These are phyloP conservation scores for Aspergillus eucalypticola DNA, from an alignment of 2,329 filamentous ascomycete species.

Conservation along the genomic window DNA sequence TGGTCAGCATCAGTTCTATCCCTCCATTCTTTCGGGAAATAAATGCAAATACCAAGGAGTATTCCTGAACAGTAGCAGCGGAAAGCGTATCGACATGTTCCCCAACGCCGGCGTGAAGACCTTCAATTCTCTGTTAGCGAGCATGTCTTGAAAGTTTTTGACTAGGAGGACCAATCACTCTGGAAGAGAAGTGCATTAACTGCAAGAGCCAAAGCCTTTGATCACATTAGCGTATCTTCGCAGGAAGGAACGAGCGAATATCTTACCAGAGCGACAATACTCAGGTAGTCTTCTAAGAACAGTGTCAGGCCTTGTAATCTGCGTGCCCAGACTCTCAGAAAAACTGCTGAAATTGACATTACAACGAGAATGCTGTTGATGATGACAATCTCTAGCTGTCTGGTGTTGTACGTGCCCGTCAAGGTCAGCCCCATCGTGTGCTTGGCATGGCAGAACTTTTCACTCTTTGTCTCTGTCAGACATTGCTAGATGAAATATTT, in stretches of 20 bases:
- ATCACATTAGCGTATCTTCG: not conserved
- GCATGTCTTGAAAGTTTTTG: too few relatives aligned
- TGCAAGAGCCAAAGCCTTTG: not conserved
- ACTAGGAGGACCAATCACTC: not conserved
- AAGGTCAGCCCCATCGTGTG: not conserved
- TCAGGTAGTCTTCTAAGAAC: not conserved
- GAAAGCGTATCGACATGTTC: not conserved
- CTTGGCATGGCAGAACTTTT: not conserved
- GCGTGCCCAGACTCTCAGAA: not conserved
- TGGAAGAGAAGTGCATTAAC: conserved; percentile 5
- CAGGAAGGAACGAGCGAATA: not conserved
- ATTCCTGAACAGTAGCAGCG: not conserved
- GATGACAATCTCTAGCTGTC: not conserved
- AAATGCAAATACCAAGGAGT: not conserved
- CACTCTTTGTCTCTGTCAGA: not conserved
- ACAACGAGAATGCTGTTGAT: not conserved
- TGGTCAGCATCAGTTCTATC: not conserved
- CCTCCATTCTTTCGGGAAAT: not conserved
- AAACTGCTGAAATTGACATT: not conserved
- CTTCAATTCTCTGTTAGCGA: not conserved
- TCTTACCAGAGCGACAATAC: not conserved
- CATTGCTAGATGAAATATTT: too few relatives aligned
- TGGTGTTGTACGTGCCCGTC: conserved; percentile 1
- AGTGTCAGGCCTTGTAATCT: not conserved
- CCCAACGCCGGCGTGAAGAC: conserved; percentile 3